These are phyloP conservation scores for Phytophthora pseudosyringae DNA, from an alignment of 352 stramenopile genomes.

Conservation along the genomic window DNA sequence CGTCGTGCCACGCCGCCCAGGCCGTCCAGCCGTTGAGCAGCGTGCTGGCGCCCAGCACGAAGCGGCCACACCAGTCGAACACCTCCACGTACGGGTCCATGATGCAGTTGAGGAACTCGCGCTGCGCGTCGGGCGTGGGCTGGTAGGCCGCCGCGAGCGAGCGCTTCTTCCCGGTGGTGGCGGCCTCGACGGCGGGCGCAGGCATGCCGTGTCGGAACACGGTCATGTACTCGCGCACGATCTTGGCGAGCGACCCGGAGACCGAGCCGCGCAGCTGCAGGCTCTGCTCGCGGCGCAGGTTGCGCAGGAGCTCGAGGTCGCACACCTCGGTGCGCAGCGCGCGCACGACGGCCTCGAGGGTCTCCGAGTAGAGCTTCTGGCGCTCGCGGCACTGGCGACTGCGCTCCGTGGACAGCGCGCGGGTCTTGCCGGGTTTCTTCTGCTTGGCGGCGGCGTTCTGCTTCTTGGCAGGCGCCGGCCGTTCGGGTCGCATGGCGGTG, in stretches of 20 bases:
- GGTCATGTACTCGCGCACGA: conserved; percentile 57
- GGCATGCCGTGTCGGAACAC: conserved; percentile 61
- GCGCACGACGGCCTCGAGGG: conserved; percentile 45
- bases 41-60: conserved; percentile 35
- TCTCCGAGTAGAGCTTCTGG: conserved; percentile 54
- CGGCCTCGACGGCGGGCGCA: conserved; percentile 16
- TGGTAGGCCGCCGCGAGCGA: conserved; percentile 19
- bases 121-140: conserved; percentile 38
- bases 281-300: conserved; percentile 48
- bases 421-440: conserved; percentile 16
- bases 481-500: conserved; percentile 2
- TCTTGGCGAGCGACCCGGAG: conserved; percentile 47
- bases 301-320: conserved; percentile 51
- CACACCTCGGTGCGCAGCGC: conserved; percentile 48
- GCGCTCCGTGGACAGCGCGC: conserved; percentile 57
- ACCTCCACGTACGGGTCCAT: conserved; percentile 52
- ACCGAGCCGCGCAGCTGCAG: conserved; percentile 37
- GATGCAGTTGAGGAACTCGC: conserved; percentile 49
- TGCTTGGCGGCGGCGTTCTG: conserved; percentile 14
- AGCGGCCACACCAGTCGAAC: conserved; percentile 52
- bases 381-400: conserved; percentile 57
- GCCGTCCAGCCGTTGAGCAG: conserved; percentile 50
- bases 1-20: conserved; percentile 48
- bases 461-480: conserved; percentile 21
- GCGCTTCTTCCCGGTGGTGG: conserved; percentile 35